Evolutionary conservation across 768 basidiomycete genomes (phyloP).

Genomic region (Lactarius trivialis): DNA sequence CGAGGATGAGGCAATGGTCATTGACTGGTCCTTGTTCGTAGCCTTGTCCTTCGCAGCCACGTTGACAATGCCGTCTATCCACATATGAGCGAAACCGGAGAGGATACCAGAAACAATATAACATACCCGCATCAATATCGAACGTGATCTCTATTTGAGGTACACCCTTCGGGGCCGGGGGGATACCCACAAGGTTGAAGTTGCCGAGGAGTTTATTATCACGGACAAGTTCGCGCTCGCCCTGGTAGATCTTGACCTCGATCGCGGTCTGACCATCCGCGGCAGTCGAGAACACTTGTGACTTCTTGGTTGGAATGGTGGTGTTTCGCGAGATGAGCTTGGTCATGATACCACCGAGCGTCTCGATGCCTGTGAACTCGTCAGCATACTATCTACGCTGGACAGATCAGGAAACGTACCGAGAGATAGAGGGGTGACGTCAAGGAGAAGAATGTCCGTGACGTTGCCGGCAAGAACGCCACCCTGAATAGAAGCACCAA

Average conservation of each 20-base stretch:
- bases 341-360: constrained; percentile 99
- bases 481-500: constrained; percentile 96
- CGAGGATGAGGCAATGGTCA: constrained; percentile 97
- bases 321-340: constrained; percentile 98
- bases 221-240: constrained; percentile 95
- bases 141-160: constrained; percentile 84
- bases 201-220: constrained; percentile 99
- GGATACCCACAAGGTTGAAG: constrained; percentile 98
- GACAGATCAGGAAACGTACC: constrained; percentile 41
- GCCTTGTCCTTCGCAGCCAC: constrained; percentile 95
- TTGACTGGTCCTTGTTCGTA: constrained; percentile 83
- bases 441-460: constrained; percentile 89
- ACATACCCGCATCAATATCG: constrained; percentile 90
- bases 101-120: not conserved
- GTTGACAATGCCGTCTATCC: constrained; percentile 87
- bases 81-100: constrained; percentile 8
- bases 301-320: constrained; percentile 99
- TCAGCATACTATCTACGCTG: not conserved
- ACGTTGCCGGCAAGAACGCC: constrained; percentile 96
- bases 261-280: constrained; percentile 99
- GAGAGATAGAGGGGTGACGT: constrained; percentile 94
- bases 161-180: constrained; percentile 69
- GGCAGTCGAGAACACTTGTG: constrained; percentile 96
- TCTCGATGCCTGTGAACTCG: constrained; percentile 67
- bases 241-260: constrained; percentile 99